Base-by-base conservation (phyloP, 2,329 filamentous ascomycete genomes). In the Colletotrichum filicis region DNA sequence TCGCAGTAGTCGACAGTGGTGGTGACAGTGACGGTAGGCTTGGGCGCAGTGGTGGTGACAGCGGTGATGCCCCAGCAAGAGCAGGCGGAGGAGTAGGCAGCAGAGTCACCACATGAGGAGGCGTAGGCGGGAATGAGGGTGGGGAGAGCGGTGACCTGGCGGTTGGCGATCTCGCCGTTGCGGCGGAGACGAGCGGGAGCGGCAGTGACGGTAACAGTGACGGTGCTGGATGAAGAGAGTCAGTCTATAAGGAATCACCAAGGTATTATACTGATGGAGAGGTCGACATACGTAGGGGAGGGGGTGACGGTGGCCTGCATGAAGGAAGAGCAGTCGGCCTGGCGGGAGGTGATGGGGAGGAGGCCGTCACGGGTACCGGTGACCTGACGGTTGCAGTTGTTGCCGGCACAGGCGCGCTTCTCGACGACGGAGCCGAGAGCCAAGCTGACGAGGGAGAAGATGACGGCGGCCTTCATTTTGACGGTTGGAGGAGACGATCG, bases 321-420 rank as follows among this genome's bases (percentile, higher is more conserved):
- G 80, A 85, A 86, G 78, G 79, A 84, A 67, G 81, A 78, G 79
- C 84, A 86, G 78, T 83, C 81, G 76, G 80, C 79, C 75, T 82
- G 78, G 77, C 84, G 83, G 42, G 78, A 77, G 53, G 78, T 77
- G 46, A 82, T 68, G 70, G 82, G 77, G 28, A 75, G 72, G 65
- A 85, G 80, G 49, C 83, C 82, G 22, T 74, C 76, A 28, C 83
- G 80, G 67, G 84, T 86, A 71, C 84, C 84, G 55, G 84, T 86
- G 73, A 87, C 82, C 71, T 84, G 82, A 61, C 84, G 83, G 79
- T 84, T 84, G 81, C 85, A 87, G 81, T 86, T 86, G 81, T 87
- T 83, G 76, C 81, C 83, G 73, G 79, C 75, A 78, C 82, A 85
- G 70, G 74, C 76, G 71, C 83, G 83, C 75, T 77, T 75, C 69